Conservation (phyloP, 2,329 filamentous ascomycete genomes). For the Canariomyces notabilis region DNA sequence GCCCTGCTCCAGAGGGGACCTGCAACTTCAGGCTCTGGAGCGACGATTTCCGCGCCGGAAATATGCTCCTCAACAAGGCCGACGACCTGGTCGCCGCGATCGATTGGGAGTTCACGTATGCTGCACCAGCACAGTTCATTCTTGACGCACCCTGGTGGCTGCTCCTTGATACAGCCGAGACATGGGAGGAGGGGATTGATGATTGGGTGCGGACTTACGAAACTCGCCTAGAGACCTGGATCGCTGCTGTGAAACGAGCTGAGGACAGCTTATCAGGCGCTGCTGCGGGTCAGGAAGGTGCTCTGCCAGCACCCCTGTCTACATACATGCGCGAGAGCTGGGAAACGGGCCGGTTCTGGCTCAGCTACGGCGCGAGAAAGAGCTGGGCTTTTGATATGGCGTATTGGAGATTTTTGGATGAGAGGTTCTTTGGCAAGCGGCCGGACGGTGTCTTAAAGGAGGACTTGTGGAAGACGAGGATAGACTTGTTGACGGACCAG, state of each 20-base stretch:
- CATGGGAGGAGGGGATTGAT: conserved; percentile 30
- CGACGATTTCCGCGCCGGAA: conserved; percentile 31
- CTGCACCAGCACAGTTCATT: conserved; percentile 29
- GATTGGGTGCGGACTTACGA: conserved; percentile 32
- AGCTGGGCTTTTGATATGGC: conserved; percentile 16
- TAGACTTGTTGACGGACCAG: conserved; percentile 26
- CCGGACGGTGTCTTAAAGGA: conserved; percentile 9
- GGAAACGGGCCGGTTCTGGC: conserved; percentile 19
- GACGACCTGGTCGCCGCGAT: conserved; percentile 31
- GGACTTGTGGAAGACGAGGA: conserved; percentile 28
- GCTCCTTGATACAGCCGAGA: conserved; percentile 29
- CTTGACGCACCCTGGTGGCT: conserved; percentile 34
- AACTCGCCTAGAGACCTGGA: conserved; percentile 30
- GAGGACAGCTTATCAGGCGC: conserved; percentile 26
- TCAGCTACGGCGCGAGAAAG: conserved; percentile 17
- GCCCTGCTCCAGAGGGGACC: neutral
- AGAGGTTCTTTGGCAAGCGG: conserved; percentile 19
- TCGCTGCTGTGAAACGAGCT: conserved; percentile 30
- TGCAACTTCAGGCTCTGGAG: conserved; percentile 26
- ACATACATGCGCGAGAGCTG: conserved; percentile 19
- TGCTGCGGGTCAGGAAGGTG: neutral
- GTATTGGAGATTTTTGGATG: conserved; percentile 19
- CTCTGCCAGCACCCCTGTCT: conserved; percentile 16
- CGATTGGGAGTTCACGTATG: conserved; percentile 38
- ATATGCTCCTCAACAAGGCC: conserved; percentile 29